These are phyloP conservation scores for Falciphora oryzae DNA, from an alignment of 2,329 filamentous ascomycete genomes.

Conservation along the genomic window DNA sequence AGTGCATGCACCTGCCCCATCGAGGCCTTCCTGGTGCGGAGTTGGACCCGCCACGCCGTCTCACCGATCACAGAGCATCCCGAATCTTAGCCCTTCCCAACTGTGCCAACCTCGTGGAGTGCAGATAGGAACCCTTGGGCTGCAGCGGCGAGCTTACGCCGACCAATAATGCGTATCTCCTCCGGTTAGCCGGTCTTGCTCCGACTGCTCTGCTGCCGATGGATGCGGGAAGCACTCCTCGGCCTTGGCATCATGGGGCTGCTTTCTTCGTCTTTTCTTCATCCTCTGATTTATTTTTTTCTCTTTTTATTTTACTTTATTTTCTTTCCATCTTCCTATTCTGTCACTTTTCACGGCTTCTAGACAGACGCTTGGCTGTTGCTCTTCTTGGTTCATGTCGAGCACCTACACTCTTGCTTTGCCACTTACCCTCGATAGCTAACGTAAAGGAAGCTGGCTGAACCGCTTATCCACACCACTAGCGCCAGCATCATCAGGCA, in stretches of 20 bases:
- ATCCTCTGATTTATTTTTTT: neutral
- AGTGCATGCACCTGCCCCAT: neutral
- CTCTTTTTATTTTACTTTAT: neutral
- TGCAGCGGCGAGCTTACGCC: too few species aligned
- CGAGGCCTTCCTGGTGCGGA: neutral
- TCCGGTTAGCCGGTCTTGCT: neutral
- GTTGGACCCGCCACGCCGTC: neutral
- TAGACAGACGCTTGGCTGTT: too few species aligned
- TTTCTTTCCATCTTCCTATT: neutral
- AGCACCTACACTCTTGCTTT: neutral
- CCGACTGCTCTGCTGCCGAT: neutral
- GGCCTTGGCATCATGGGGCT: neutral
- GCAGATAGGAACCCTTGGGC: neutral
- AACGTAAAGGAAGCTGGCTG: neutral
- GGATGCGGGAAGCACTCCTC: neutral
- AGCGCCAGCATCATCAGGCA: slow-evolving; percentile 19
- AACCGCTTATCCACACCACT: neutral
- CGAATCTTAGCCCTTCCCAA: neutral
- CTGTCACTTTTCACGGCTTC: too few species aligned
- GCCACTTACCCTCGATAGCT: neutral
- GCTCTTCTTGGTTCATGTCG: too few species aligned
- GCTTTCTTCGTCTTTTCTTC: neutral
- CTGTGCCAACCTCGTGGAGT: neutral
- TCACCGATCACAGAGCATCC: neutral
- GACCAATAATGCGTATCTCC: neutral